phyloP scores from a whole-genome alignment of 2,329 filamentous ascomycete genomes.

The Seiridium cupressi region DNA sequence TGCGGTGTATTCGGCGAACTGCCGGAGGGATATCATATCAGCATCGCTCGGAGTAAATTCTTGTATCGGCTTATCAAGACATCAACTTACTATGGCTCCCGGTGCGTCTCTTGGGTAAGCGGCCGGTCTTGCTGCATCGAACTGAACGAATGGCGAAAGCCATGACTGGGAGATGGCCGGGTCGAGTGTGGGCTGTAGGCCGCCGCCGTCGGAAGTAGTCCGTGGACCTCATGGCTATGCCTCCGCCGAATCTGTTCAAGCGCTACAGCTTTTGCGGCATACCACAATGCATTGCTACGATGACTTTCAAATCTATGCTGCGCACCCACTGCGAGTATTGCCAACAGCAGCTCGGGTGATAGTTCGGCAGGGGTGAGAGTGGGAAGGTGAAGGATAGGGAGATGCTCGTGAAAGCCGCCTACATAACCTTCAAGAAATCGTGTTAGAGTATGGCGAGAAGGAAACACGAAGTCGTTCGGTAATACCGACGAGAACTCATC shows the following conservation, averaged over 20 bases:
- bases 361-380: conserved; percentile 63
- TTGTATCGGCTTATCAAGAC: neutral
- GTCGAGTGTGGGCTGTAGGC: conserved; percentile 61
- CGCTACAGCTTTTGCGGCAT: conserved; percentile 57
- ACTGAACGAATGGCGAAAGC: conserved; percentile 57
- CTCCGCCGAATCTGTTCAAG: conserved; percentile 57
- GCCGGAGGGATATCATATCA: conserved; percentile 4
- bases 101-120: conserved; percentile 56
- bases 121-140: conserved; percentile 57
- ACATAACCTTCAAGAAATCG: conserved; percentile 71
- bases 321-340: conserved; percentile 65
- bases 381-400: conserved; percentile 64
- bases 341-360: conserved; percentile 66
- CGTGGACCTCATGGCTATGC: conserved; percentile 56
- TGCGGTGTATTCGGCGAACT: conserved; percentile 60
- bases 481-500: conserved; percentile 61
- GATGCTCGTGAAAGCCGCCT: conserved; percentile 59
- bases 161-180: conserved; percentile 55
- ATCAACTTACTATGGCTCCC: conserved; percentile 54
- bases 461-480: conserved; percentile 63
- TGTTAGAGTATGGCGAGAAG: conserved; percentile 66
- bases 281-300: conserved; percentile 59
- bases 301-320: conserved; percentile 64
- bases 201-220: conserved; percentile 53
- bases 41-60: no score